Base-by-base conservation (phyloP, 2,329 filamentous ascomycete genomes). In the Paecilomyces formosus region DNA sequence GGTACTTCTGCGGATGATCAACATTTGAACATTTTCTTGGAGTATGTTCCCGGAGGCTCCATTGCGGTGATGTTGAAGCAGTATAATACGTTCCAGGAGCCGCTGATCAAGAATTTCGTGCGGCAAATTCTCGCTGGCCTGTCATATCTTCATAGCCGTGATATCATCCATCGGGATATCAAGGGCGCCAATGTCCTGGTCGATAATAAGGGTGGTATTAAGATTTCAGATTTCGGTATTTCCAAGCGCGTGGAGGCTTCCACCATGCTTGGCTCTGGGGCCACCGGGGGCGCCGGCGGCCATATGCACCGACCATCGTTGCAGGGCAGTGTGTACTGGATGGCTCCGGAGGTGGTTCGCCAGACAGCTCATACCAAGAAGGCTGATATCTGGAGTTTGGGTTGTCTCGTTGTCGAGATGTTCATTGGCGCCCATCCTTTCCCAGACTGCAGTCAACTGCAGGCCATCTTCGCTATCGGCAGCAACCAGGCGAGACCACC, bases 31-130 rank as follows among this genome's bases (percentile, higher is more conserved):
- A 99, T 99, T 88, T 99, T 99, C 86, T 86, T 99, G 70, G 94
- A 99, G 76, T 99, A 99, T 73, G 94, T 99, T 31, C 90, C 94
- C 15, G 94, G 94, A 75, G 94, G 94, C 53, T 97, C 93, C 12
- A 95, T 99, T 26, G 94, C 96, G 65, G 96, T 91, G 9, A 97
- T 99, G 92, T 87, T 99, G 64, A 94, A 97, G 78, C 96, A 95
- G 65, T 99, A 99, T 73, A 95, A 95, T 60, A 93, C 93, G 7
- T 85, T 99, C 57, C 89, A 90, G 18, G 94, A 99, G 73, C 92
- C 92, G 1, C 82, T 99, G 59, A 92, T 97, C 60, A 88, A 92
- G 70, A 97, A 94, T 76, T 99, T 99, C 71, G 93, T 97, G 55
- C 88, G 93, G 33, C 94, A 99, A 75, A 99, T 99, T 64, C 81